Conservation (phyloP, 257 asterid species). For the Dorcoceras hygrometricum region DNA sequence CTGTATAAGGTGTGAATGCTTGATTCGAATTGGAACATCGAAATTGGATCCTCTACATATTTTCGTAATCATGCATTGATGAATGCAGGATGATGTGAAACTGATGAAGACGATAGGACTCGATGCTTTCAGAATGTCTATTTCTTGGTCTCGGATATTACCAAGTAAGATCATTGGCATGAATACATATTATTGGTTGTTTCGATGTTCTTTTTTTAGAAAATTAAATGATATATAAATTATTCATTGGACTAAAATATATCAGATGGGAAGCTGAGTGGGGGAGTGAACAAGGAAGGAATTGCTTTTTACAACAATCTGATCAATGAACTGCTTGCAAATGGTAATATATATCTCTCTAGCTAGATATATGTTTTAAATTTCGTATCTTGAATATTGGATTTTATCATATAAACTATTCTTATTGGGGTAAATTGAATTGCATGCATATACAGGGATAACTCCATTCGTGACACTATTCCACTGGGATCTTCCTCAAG, state of each 20-base stretch:
- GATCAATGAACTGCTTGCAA: constrained; percentile 48
- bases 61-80: too few relatives aligned
- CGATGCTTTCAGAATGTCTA: constrained; percentile 20
- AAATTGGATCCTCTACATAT: too few relatives aligned
- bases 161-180: constrained; percentile 10
- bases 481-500: constrained; percentile 84
- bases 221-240: too few relatives aligned
- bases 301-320: constrained; percentile 57
- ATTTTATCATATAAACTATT: too few relatives aligned
- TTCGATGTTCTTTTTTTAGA: too few relatives aligned
- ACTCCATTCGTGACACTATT: constrained; percentile 55
- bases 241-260: too few relatives aligned
- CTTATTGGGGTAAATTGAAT: too few relatives aligned
- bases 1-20: not conserved
- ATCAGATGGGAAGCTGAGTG: constrained; percentile 56
- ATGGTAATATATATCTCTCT: constrained; percentile 41
- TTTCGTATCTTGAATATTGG: not conserved
- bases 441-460: constrained; percentile 36
- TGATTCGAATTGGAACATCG: too few relatives aligned
- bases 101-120: constrained; percentile 17
- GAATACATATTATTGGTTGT: too few relatives aligned
- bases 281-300: constrained; percentile 60
- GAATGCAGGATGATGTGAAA: constrained; percentile 17
- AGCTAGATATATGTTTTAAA: too few relatives aligned
- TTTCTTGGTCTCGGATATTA: constrained; percentile 23